Evolutionary conservation across 768 basidiomycete genomes (phyloP).

Genomic region (Lactarius hatsudake): DNA sequence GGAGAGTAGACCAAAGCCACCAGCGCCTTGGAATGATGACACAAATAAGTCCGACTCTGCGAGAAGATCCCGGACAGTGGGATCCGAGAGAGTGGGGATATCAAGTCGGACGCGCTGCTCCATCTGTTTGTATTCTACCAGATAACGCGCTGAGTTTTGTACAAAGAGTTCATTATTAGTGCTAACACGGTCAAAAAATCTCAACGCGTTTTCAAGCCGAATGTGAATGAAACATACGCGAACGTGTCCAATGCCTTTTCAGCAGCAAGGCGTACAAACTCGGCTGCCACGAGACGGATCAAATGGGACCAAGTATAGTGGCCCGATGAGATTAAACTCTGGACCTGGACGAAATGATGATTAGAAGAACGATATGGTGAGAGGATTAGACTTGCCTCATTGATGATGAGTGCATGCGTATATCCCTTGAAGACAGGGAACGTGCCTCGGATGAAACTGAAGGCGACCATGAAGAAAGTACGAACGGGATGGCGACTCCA

Average conservation of each 20-base stretch:
- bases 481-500: constrained; percentile 64
- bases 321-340: constrained; percentile 65
- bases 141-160: constrained; percentile 67
- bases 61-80: constrained; percentile 70
- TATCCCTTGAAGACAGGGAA: constrained; percentile 83
- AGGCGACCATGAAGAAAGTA: constrained; percentile 63
- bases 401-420: constrained; percentile 81
- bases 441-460: constrained; percentile 69
- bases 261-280: constrained; percentile 58
- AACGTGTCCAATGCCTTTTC: constrained; percentile 69
- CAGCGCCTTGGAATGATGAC: constrained; percentile 70
- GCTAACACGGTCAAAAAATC: constrained; percentile 38
- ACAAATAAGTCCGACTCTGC: constrained; percentile 85
- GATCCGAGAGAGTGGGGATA: constrained; percentile 74
- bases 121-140: constrained; percentile 76
- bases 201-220: neutral
- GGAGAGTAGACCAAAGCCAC: constrained; percentile 75
- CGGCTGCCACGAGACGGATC: constrained; percentile 54
- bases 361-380: neutral
- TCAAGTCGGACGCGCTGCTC: constrained; percentile 75
- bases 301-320: constrained; percentile 69
- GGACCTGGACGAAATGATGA: constrained; percentile 48
- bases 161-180: constrained; percentile 71
- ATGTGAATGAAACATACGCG: constrained; percentile 51
- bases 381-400: constrained; percentile 55